Percentiles rank a stretch among this genome's conserved stretches.
These are phyloP conservation scores for Thuja plicata DNA, from an alignment of 83 land plant genomes.

Conservation along the genomic window DNA sequence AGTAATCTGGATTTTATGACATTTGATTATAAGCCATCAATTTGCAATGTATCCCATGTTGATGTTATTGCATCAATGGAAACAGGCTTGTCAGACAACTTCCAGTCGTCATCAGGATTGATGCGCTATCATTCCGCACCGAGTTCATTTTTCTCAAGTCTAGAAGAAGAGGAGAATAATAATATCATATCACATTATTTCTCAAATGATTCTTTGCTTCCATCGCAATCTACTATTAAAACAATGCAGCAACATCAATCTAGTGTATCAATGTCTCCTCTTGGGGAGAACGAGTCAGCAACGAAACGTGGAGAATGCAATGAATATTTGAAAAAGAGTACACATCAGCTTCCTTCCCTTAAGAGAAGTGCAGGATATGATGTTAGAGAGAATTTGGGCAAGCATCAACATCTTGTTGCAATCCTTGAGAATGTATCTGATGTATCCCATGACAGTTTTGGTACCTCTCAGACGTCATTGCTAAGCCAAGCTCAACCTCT, in stretches of 20 bases:
- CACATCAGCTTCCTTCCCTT: conserved; percentile 16
- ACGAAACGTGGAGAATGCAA: conserved; percentile 26
- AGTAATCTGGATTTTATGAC: conserved; percentile 1
- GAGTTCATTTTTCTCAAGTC: conserved; percentile 32
- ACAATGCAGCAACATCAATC: conserved; percentile 6
- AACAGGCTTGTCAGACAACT: conserved; percentile 5
- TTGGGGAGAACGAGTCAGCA: conserved; percentile 22
- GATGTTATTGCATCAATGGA: conserved; percentile 1
- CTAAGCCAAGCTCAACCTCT: conserved; percentile 1
- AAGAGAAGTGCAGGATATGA: conserved; percentile 3
- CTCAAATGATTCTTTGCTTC: conserved; percentile 9
- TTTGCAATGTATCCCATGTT: conserved; percentile 2
- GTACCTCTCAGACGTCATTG: conserved; percentile 5
- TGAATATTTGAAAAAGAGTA: conserved; percentile 3
- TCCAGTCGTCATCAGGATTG: conserved; percentile 28
- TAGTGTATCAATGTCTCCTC: neutral
- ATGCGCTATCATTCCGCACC: conserved; percentile 59
- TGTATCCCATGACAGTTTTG: conserved; percentile 11
- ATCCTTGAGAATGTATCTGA: conserved; percentile 12
- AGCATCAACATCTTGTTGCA: conserved; percentile 9
- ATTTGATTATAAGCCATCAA: neutral
- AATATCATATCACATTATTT: neutral
- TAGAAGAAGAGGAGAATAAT: conserved; percentile 25
- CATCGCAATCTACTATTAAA: conserved; percentile 11
- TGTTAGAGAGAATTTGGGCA: conserved; percentile 17